These are phyloP conservation scores for Globisporangium lucens DNA, from an alignment of 352 stramenopile species.

Conservation along the genomic window DNA sequence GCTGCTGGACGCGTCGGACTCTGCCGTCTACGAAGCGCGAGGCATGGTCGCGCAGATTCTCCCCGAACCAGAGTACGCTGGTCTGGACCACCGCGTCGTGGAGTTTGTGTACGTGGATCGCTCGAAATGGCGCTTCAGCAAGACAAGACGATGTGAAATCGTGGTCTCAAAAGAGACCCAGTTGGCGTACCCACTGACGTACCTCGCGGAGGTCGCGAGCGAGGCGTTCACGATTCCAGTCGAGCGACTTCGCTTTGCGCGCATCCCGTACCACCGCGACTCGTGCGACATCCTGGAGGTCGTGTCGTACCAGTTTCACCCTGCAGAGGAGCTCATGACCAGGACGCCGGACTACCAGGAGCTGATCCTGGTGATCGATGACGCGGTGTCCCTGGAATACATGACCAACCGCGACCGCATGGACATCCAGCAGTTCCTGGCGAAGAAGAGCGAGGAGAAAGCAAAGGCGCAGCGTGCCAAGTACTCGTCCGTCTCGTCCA, in stretches of 20 bases:
- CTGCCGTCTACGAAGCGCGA: constrained; percentile 77
- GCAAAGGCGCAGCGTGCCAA: constrained; percentile 38
- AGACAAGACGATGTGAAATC: constrained; percentile 50
- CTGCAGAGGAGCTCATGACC: constrained; percentile 22
- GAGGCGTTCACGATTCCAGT: constrained; percentile 42
- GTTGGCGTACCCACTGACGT: constrained; percentile 30
- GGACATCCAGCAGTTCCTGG: constrained; percentile 53
- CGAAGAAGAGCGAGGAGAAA: constrained; percentile 62
- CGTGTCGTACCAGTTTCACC: constrained; percentile 42
- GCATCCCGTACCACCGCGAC: constrained; percentile 58
- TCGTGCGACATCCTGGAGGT: constrained; percentile 75
- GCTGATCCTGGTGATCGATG: constrained; percentile 67
- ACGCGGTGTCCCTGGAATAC: constrained; percentile 27
- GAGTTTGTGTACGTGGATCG: constrained; percentile 73
- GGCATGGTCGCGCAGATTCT: constrained; percentile 75
- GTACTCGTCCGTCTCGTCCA: constrained; percentile 33
- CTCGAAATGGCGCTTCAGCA: constrained; percentile 58
- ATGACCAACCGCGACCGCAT: constrained; percentile 47
- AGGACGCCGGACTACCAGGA: constrained; percentile 54
- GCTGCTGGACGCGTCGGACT: constrained; percentile 58
- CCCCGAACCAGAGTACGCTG: constrained; percentile 38
- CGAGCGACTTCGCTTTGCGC: constrained; percentile 52
- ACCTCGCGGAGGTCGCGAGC: constrained; percentile 36
- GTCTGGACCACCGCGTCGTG: constrained; percentile 51
- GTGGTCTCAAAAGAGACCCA: constrained; percentile 40